Conservation (phyloP, 192 early-diverging fungal species). For the Neocallimastix lanati region DNA sequence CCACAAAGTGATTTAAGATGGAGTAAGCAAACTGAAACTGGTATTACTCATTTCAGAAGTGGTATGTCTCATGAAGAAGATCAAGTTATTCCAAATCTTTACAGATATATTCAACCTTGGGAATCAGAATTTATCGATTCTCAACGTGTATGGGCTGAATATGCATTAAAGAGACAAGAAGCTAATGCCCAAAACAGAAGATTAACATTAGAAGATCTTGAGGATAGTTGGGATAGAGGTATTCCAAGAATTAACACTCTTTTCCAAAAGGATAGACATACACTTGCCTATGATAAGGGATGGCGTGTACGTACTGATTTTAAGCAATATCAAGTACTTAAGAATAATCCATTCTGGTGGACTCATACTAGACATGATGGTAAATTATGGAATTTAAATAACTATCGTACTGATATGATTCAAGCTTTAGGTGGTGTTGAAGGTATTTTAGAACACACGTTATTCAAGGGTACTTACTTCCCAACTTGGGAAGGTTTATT, state of each 20-base stretch:
- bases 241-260: constrained; percentile 96
- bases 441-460: constrained; percentile 93
- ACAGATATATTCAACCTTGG: constrained; percentile 96
- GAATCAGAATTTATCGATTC: constrained; percentile 98
- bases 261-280: constrained; percentile 97
- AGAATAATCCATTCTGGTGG: constrained; percentile 94
- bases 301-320: constrained; percentile 94
- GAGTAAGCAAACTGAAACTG: constrained; percentile 90
- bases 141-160: constrained; percentile 98
- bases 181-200: constrained; percentile 92
- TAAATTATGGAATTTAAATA: constrained; percentile 49
- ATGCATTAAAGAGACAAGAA: constrained; percentile 90
- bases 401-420: constrained; percentile 98
- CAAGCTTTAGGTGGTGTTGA: constrained; percentile 97
- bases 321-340: constrained; percentile 92
- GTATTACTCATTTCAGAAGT: constrained; percentile 92
- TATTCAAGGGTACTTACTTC: constrained; percentile 97
- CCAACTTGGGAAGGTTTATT: constrained; percentile 97
- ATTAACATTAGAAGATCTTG: constrained; percentile 90
- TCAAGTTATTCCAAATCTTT: constrained; percentile 90
- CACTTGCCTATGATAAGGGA: constrained; percentile 96
- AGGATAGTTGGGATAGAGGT: constrained; percentile 97
- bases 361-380: constrained; percentile 39
- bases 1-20: constrained; percentile 92
- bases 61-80: constrained; percentile 97